phyloP scores from a whole-genome alignment of 441 rosid genomes.

The Aleurites moluccanus region DNA sequence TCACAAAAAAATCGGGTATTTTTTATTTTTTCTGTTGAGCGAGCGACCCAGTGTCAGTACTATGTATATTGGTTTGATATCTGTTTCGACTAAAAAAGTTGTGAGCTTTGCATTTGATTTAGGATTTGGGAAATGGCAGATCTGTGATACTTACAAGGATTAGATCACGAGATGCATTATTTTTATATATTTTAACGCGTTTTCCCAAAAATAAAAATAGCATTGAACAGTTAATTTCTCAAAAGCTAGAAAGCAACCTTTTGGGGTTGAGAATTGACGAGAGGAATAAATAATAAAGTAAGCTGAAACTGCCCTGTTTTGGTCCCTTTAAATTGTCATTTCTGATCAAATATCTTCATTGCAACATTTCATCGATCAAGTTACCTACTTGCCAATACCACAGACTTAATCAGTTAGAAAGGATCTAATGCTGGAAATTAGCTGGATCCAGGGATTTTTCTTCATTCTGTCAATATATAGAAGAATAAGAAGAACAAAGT shows the following conservation, averaged over 20 bases:
- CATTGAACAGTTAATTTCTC: not conserved
- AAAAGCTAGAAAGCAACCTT: not conserved
- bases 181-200: conserved; percentile 2
- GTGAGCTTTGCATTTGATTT: not conserved
- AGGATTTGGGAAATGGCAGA: not conserved
- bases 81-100: not conserved
- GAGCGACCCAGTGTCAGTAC: not conserved
- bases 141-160: not conserved
- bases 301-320: not conserved
- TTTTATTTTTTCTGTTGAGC: not conserved
- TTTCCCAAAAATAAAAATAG: not conserved
- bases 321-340: not conserved
- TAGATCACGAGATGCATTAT: not conserved
- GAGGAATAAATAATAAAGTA: not conserved
- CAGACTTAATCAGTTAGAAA: not conserved
- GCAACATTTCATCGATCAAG: not conserved
- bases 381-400: not conserved
- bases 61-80: not conserved
- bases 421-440: not conserved
- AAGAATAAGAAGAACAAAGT: not conserved
- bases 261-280: not conserved
- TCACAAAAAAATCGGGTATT: conserved; percentile 29
- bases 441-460: not conserved
- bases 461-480: not conserved
- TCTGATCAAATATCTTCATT: not conserved